Base-by-base conservation (phyloP, 2,329 filamentous ascomycete genomes). In the Diaporthe ilicicola region DNA sequence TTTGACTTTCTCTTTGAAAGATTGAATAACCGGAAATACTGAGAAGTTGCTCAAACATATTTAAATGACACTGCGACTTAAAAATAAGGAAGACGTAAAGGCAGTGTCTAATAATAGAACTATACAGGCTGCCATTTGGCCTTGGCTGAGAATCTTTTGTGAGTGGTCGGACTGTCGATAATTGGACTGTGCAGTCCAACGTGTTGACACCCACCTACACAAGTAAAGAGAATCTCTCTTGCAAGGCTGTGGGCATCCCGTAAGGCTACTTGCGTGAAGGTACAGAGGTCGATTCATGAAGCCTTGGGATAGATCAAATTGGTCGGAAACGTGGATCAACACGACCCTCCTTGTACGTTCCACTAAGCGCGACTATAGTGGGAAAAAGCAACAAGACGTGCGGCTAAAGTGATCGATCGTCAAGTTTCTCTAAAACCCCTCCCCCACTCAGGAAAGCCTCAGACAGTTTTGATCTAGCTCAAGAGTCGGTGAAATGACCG, bases 401-500 rank as follows among this genome's bases (percentile, higher is more conserved):
- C 29, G 59, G 44, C 59, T n/a, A 64, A 50, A 15, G 32, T 50
- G 44, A 59, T 48, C 13, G 53, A 51, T 48, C 53, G 53, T 68
- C 66, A 59, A 42, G 32, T 15, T 46, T 24, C 22, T 24, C 27
- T 34, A 22, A 62, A 22, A 54, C 39, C 27, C 29, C 32, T n/a
- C n/a, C 51, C 42, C 66, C 70, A 66, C 67, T 59, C n/a, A 24
- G 66, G 44, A 50, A 68, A 46, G 19, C 32, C 53, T 50, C 53
- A 68, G 39, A 70, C 61, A 48, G 34, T 67, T 34, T 48, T 48
- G 27, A 62, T 42, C 17, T 62, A 62, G 6, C 59, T 48, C 69
- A 70, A 70, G 62, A 72, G 70, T 72, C 70, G 70, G 70, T 72
- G 70, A 72, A 72, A 54, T 53, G 69, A 44, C 46, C 56, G 67